Conservation (phyloP, 1,284 basidiomycete genomes). For the Ceratobasidium sp. region DNA sequence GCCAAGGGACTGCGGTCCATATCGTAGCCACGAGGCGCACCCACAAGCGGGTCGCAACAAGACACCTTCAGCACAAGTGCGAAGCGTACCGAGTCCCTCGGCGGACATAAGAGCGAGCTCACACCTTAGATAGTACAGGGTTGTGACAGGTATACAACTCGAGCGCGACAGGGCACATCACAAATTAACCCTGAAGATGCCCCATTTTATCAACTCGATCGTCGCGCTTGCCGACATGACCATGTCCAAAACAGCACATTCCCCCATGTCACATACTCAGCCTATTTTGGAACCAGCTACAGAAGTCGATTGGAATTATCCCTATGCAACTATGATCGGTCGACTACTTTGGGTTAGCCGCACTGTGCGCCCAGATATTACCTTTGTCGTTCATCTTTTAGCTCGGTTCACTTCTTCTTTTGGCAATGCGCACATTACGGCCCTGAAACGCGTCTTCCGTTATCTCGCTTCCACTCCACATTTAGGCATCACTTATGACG, state of each 20-base stretch:
- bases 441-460: background rate
- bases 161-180: slow-evolving; percentile 2
- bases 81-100: too few relatives aligned
- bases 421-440: background rate
- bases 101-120: too few relatives aligned
- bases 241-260: slow-evolving; percentile 5
- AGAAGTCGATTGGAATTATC: slow-evolving; percentile 4
- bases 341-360: background rate
- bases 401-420: slow-evolving; percentile 6
- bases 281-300: background rate
- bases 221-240: slow-evolving; percentile 18
- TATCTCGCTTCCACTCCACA: slow-evolving; percentile 12
- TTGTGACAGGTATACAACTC: too few relatives aligned
- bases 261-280: background rate
- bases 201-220: slow-evolving; percentile 40
- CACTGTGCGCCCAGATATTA: background rate
- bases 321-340: slow-evolving; percentile 16
- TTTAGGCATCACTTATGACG: slow-evolving; percentile 23
- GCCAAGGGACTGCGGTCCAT: too few relatives aligned
- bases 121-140: too few relatives aligned
- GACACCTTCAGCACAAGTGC: too few relatives aligned
- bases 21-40: too few relatives aligned
- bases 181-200: slow-evolving; percentile 28
- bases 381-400: background rate
- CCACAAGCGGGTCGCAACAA: too few relatives aligned